Conservation (phyloP, 192 early-diverging fungal species). For the Rhizophagus sp. region DNA sequence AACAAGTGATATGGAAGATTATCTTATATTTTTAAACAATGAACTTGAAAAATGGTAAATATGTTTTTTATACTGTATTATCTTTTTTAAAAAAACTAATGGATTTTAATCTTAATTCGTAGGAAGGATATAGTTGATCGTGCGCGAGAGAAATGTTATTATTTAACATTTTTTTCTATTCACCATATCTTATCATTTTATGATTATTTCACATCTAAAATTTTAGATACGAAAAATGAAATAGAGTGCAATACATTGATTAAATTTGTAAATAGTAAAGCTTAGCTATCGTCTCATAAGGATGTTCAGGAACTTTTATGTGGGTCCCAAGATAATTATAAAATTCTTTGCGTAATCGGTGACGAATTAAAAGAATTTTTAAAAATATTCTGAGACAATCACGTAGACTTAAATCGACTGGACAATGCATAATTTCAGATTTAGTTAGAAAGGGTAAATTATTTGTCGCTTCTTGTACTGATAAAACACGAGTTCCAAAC, state of each 20-base stretch:
- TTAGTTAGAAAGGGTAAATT: constrained; percentile 24
- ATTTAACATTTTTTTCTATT: constrained; percentile 19
- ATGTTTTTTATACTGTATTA: background rate
- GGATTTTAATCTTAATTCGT: background rate
- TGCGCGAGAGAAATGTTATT: constrained; percentile 22
- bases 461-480: constrained; percentile 28
- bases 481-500: constrained; percentile 16
- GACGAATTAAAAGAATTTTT: background rate
- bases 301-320: background rate
- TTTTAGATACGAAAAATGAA: background rate
- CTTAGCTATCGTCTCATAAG: background rate
- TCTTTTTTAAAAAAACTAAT: background rate
- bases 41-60: constrained; percentile 25
- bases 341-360: constrained; percentile 2
- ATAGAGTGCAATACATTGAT: background rate
- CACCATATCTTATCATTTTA: constrained; percentile 24
- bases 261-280: background rate
- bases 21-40: background rate
- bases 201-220: constrained; percentile 23
- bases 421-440: constrained; percentile 7
- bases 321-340: background rate
- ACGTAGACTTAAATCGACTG: background rate
- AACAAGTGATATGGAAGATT: constrained; percentile 6
- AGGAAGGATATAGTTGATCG: background rate
- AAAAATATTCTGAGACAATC: background rate